These are phyloP conservation scores for Patellifolia procumbens DNA, from an alignment of 179 eudicot species.

Conservation along the genomic window DNA sequence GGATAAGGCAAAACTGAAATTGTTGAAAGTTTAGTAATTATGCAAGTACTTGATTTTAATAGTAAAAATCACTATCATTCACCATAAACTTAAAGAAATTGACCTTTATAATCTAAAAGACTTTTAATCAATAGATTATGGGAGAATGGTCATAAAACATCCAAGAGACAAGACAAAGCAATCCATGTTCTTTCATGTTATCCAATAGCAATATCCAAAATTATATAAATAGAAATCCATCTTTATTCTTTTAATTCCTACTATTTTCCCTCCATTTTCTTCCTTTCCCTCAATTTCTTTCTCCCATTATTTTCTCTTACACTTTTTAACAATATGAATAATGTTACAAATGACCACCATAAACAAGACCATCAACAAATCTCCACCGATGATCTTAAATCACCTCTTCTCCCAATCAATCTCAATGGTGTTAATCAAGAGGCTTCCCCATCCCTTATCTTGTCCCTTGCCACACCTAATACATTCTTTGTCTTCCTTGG, in stretches of 20 bases:
- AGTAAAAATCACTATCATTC: no score
- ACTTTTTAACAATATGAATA: conserved; percentile 17
- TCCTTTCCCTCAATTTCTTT: background rate
- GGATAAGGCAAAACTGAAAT: no score
- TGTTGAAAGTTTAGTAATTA: no score
- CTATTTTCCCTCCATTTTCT: background rate
- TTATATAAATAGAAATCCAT: conserved; percentile 1
- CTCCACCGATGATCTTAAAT: conserved; percentile 36
- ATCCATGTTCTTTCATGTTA: conserved; percentile 21
- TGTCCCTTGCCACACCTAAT: conserved; percentile 54
- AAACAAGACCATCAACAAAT: conserved; percentile 12
- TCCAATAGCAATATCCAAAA: conserved; percentile 9
- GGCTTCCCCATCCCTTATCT: conserved; percentile 32
- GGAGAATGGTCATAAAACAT: conserved; percentile 9
- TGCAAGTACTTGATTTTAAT: no score
- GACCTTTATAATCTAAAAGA: no score
- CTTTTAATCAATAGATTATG: background rate
- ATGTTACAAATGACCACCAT: background rate
- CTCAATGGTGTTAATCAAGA: conserved; percentile 3
- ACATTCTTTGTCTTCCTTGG: conserved; percentile 62
- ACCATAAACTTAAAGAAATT: no score
- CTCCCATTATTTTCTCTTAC: background rate
- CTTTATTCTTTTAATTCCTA: background rate
- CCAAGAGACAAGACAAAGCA: conserved; percentile 10
- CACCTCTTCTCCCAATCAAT: conserved; percentile 58